Percentiles rank a stretch among this genome's conserved stretches.
Evolutionary conservation across 73 alveolate genomes (phyloP).

Genomic region (Breviolum minutum): DNA sequence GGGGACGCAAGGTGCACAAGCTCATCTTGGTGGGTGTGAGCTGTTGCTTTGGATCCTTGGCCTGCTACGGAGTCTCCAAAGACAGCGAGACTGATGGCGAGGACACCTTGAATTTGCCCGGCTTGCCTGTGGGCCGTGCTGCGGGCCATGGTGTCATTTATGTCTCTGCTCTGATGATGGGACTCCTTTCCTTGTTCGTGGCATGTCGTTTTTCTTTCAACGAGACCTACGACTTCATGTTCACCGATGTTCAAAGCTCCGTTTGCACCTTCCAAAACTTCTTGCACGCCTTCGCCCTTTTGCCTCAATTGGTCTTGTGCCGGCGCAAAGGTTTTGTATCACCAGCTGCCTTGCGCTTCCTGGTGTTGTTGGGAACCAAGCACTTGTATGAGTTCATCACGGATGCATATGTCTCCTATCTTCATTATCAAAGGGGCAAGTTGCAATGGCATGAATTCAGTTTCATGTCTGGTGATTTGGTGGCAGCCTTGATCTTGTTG

Average conservation of each 20-base stretch:
- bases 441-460: slow-evolving; percentile 78
- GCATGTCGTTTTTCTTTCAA: slow-evolving; percentile 57
- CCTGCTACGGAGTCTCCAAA: slow-evolving; percentile 5
- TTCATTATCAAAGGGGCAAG: slow-evolving; percentile 36
- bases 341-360: slow-evolving; percentile 62
- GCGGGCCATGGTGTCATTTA: slow-evolving; percentile 3
- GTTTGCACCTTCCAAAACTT: slow-evolving; percentile 95
- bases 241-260: slow-evolving; percentile 19
- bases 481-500: slow-evolving; percentile 64
- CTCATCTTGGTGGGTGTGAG: background rate
- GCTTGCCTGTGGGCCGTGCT: background rate
- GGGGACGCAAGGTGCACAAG: background rate
- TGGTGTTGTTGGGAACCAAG: slow-evolving; percentile 51
- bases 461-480: slow-evolving; percentile 71
- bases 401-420: slow-evolving; percentile 46
- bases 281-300: slow-evolving; percentile 70
- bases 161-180: slow-evolving; percentile 56
- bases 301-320: slow-evolving; percentile 82
- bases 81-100: background rate
- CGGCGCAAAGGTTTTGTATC: slow-evolving; percentile 66
- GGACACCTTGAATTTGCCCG: background rate
- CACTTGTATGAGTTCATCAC: slow-evolving; percentile 86
- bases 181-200: slow-evolving; percentile 39
- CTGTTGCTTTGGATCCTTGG: background rate
- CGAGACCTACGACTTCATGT: slow-evolving; percentile 32